phyloP scores from a whole-genome alignment of 768 basidiomycete genomes.

The Favolaschia claudopus region DNA sequence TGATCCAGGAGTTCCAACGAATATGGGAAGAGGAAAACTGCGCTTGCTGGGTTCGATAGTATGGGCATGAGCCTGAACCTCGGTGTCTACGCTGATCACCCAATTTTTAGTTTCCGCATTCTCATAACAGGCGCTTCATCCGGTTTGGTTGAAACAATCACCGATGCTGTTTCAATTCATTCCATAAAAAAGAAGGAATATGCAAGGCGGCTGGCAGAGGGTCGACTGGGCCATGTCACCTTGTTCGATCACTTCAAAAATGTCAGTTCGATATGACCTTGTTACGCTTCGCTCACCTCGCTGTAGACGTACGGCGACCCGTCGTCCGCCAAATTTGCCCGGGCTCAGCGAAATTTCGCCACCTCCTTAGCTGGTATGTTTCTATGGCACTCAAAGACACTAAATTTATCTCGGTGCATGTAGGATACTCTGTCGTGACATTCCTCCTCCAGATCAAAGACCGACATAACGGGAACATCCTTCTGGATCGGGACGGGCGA shows the following conservation, averaged over 20 bases:
- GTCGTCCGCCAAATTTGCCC: conserved; percentile 83
- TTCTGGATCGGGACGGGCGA: conserved; percentile 94
- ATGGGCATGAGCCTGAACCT: conserved; percentile 30
- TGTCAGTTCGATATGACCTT: conserved; percentile 51
- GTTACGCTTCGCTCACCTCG: not conserved
- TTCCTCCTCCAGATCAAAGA: conserved; percentile 98
- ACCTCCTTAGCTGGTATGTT: conserved; percentile 83
- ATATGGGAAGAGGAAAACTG: conserved; percentile 97
- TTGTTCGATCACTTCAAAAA: conserved; percentile 91
- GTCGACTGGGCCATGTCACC: conserved; percentile 86
- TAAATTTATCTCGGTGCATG: conserved; percentile 8
- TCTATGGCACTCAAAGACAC: not conserved
- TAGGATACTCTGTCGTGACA: conserved; percentile 95
- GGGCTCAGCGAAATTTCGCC: conserved; percentile 94
- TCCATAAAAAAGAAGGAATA: conserved; percentile 99
- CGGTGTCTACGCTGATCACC: not conserved
- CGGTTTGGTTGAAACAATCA: conserved; percentile 97
- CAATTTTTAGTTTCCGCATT: conserved; percentile 84
- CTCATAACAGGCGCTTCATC: conserved; percentile 93
- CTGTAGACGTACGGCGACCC: conserved; percentile 88
- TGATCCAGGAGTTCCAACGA: conserved; percentile 90
- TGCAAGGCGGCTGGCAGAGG: conserved; percentile 82
- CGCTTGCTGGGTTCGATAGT: conserved; percentile 95
- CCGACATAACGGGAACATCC: conserved; percentile 97
- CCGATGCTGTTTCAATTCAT: conserved; percentile 97